Conservation (phyloP, 306 rosid species). For the Cucurbita pepo region DNA sequence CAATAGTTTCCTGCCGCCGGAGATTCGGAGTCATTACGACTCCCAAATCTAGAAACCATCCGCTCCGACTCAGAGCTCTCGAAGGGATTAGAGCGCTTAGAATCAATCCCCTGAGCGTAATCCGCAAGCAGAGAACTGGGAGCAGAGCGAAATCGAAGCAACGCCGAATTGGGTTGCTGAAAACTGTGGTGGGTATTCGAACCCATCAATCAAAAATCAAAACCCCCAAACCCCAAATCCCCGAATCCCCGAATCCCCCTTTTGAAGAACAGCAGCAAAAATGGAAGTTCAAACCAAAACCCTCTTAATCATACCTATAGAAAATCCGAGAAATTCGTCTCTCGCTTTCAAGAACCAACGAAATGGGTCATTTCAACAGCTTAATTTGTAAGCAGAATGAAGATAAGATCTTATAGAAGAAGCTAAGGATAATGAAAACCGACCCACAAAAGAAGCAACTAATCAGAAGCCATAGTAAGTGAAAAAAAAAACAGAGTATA, state of each 20-base stretch:
- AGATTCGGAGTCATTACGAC: conserved; percentile 22
- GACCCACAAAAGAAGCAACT: not conserved
- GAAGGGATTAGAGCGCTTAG: conserved; percentile 2
- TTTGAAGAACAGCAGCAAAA: not conserved
- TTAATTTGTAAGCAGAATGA: conserved; percentile 45
- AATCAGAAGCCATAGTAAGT: not conserved
- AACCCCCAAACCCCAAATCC: not conserved
- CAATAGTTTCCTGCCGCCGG: conserved; percentile 10
- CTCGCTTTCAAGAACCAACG: conserved; percentile 13
- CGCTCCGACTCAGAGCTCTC: conserved; percentile 31
- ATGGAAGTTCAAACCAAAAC: not conserved
- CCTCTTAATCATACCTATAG: not conserved
- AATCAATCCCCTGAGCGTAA: conserved; percentile 13
- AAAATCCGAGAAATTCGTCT: conserved; percentile 23
- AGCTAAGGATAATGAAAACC: conserved; percentile 16
- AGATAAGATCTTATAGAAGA: conserved; percentile 79
- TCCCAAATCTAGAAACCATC: conserved; percentile 27
- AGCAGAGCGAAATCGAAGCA: conserved; percentile 62
- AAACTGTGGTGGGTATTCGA: conserved; percentile 25
- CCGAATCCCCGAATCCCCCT: not conserved
- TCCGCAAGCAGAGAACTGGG: conserved; percentile 35
- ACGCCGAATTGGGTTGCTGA: conserved; percentile 42
- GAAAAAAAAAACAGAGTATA: not conserved
- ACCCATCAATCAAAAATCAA: conserved; percentile 29
- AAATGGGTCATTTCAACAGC: conserved; percentile 20